These are phyloP conservation scores for Trametes maxima DNA, from an alignment of 768 basidiomycete species.

Conservation along the genomic window DNA sequence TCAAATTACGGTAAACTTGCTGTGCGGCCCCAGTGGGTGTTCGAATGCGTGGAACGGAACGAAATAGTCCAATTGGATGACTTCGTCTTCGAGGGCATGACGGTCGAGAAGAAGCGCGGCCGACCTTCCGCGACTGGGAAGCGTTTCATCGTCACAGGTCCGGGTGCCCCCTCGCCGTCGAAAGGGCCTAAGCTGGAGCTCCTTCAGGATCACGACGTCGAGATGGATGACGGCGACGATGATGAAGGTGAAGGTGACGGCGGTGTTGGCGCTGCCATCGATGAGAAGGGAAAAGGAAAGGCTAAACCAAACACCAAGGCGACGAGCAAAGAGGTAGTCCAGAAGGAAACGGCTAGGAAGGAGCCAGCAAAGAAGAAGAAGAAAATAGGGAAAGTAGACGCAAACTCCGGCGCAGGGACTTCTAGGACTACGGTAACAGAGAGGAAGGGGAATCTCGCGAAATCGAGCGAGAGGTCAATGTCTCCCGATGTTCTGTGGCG, in stretches of 20 bases:
- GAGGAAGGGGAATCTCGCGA: not conserved
- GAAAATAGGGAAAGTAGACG: not conserved
- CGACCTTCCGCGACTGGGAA: not conserved
- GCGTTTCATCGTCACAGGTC: constrained; percentile 3
- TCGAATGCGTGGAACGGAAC: constrained; percentile 21
- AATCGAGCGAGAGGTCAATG: not conserved
- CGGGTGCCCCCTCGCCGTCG: not conserved
- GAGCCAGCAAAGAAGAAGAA: not conserved
- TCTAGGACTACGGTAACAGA: not conserved
- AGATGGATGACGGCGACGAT: constrained; percentile 1
- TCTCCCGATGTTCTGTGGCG: not conserved
- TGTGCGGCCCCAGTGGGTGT: constrained; percentile 36
- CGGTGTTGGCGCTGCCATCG: not conserved
- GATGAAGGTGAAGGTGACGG: constrained; percentile 7
- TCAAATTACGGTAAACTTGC: constrained; percentile 43
- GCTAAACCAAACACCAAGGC: not conserved
- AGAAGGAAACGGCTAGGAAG: not conserved
- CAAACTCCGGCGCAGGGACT: not conserved
- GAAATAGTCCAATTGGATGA: constrained; percentile 16
- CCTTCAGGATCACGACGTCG: not conserved
- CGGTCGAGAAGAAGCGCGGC: constrained; percentile 13
- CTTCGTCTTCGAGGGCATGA: constrained; percentile 18
- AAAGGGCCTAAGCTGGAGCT: not conserved
- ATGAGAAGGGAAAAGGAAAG: constrained; percentile 1
- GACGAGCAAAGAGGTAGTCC: not conserved